Evolutionary conservation across 2,329 filamentous ascomycete species (phyloP).

Genomic region (Fusarium humuli): DNA sequence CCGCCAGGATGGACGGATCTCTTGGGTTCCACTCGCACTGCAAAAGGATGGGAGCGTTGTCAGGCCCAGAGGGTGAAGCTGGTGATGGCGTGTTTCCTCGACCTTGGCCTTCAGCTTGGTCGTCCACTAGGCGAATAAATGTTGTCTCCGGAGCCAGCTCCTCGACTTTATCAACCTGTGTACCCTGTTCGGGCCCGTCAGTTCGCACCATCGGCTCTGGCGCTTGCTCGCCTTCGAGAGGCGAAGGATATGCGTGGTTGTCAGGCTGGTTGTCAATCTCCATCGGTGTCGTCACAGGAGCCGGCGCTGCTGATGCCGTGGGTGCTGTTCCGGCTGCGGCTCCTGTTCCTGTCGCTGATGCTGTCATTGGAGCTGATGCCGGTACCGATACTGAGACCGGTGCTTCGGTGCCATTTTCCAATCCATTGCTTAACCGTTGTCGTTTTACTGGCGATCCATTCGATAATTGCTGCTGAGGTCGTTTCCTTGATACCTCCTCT

Average conservation of each 20-base stretch:
- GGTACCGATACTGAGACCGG: slow-evolving; percentile 32
- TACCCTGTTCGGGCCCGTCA: slow-evolving; percentile 72
- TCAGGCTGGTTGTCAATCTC: slow-evolving; percentile 66
- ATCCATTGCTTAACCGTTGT: slow-evolving; percentile 71
- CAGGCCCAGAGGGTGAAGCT: slow-evolving; percentile 54
- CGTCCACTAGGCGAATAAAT: slow-evolving; percentile 67
- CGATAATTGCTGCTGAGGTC: slow-evolving; percentile 60
- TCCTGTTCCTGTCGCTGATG: slow-evolving; percentile 21
- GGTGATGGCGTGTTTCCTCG: slow-evolving; percentile 49
- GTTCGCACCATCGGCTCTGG: slow-evolving; percentile 66
- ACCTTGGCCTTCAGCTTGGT: slow-evolving; percentile 52
- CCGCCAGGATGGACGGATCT: slow-evolving; percentile 73
- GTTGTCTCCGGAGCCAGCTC: slow-evolving; percentile 70
- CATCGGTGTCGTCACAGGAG: slow-evolving; percentile 65
- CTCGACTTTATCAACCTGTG: slow-evolving; percentile 72
- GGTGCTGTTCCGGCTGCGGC: slow-evolving; percentile 24
- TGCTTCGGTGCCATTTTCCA: slow-evolving; percentile 66
- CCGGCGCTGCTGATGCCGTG: slow-evolving; percentile 26
- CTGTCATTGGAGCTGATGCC: slow-evolving; percentile 32
- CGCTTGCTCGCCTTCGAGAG: slow-evolving; percentile 68
- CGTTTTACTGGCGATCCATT: slow-evolving; percentile 71
- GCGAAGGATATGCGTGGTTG: slow-evolving; percentile 74
- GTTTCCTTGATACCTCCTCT: slow-evolving; percentile 62
- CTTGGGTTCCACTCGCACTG: slow-evolving; percentile 76
- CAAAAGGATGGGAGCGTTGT: slow-evolving; percentile 71